Evolutionary conservation across 352 stramenopile species (phyloP).

Genomic region (Pythium phragmitis): DNA sequence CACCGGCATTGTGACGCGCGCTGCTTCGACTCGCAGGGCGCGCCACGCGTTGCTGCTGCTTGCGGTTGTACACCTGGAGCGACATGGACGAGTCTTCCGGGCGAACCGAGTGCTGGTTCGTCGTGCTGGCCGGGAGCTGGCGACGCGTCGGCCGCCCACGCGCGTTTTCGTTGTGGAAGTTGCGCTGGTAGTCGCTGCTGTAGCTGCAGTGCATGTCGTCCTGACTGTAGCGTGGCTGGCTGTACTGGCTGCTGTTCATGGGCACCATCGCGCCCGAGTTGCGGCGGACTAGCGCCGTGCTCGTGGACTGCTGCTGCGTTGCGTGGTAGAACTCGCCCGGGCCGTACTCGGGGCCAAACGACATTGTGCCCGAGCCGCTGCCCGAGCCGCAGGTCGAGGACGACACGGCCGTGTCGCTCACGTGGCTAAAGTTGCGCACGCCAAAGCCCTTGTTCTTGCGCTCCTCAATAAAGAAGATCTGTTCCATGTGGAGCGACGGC

Average conservation of each 20-base stretch:
- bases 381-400: conserved; percentile 9
- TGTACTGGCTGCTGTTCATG: background rate
- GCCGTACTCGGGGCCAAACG: conserved; percentile 32
- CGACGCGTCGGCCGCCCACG: conserved; percentile 1
- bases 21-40: conserved; percentile 20
- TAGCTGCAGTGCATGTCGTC: conserved; percentile 28
- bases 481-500: conserved; percentile 69
- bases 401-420: conserved; percentile 66
- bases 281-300: conserved; percentile 51
- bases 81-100: conserved; percentile 41
- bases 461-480: conserved; percentile 82
- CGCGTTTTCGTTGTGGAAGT: conserved; percentile 5
- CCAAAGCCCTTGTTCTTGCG: conserved; percentile 73
- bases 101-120: background rate
- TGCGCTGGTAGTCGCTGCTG: conserved; percentile 10
- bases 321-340: conserved; percentile 29
- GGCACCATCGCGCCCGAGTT: conserved; percentile 52
- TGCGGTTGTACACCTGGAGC: conserved; percentile 65
- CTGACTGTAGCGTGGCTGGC: conserved; percentile 18
- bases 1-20: conserved; percentile 36
- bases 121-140: conserved; percentile 17
- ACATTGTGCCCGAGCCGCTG: conserved; percentile 26
- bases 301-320: conserved; percentile 25
- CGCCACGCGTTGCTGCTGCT: conserved; percentile 8
- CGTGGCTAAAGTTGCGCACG: conserved; percentile 72